phyloP scores from a whole-genome alignment of 495 filamentous ascomycete genomes.

The Trichoderma reesei region DNA sequence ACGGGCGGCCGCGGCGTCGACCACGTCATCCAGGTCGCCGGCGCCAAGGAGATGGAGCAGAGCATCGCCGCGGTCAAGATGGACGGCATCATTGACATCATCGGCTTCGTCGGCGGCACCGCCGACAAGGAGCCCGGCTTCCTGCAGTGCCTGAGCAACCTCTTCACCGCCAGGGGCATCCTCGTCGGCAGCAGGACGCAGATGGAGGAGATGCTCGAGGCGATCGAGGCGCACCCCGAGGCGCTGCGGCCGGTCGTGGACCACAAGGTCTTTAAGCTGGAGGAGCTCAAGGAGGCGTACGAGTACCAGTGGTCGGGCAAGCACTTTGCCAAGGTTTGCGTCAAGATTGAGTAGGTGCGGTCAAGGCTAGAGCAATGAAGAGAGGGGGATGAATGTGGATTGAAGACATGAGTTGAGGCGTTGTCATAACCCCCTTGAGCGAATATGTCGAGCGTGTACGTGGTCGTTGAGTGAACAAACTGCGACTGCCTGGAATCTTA shows the following conservation, averaged over 20 bases:
- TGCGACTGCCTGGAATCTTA: too few relatives aligned
- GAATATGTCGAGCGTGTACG: too few relatives aligned
- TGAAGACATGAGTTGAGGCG: too few relatives aligned
- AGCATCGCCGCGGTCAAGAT: constrained; percentile 42
- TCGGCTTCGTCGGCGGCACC: constrained; percentile 43
- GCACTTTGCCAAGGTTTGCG: constrained; percentile 22
- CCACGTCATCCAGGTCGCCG: constrained; percentile 50
- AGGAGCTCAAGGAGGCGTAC: constrained; percentile 23
- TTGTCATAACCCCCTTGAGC: too few relatives aligned
- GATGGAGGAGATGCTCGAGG: constrained; percentile 44
- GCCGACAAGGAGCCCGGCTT: constrained; percentile 30
- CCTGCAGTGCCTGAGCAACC: constrained; percentile 33
- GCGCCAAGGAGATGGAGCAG: constrained; percentile 42
- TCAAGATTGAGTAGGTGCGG: constrained; percentile 14
- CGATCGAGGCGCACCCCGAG: constrained; percentile 19
- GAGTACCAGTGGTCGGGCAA: constrained; percentile 20
- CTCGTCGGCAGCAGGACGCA: constrained; percentile 42
- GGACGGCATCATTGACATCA: constrained; percentile 46
- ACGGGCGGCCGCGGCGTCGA: constrained; percentile 47
- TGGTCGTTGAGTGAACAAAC: too few relatives aligned
- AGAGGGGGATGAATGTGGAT: background rate
- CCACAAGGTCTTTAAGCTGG: constrained; percentile 17
- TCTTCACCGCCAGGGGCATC: constrained; percentile 43
- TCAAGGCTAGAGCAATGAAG: background rate
- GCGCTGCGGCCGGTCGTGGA: constrained; percentile 19